Evolutionary conservation across 2,329 filamentous ascomycete genomes (phyloP).

Genomic region (Penicillium glabrum): DNA sequence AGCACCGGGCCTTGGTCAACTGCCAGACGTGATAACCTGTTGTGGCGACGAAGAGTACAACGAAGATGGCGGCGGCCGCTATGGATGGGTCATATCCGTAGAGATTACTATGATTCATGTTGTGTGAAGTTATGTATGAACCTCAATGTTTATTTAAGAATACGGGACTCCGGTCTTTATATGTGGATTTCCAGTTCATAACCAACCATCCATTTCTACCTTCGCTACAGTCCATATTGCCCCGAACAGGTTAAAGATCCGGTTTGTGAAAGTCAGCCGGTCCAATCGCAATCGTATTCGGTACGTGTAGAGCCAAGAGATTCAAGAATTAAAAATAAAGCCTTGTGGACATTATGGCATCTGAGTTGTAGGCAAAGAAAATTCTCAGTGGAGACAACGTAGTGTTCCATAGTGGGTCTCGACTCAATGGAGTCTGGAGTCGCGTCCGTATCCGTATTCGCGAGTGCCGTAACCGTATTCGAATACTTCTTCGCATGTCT

Average conservation of each 20-base stretch:
- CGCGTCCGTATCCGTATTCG: slow-evolving; percentile 17
- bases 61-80: slow-evolving; percentile 48
- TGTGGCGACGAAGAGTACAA: slow-evolving; percentile 45
- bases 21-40: slow-evolving; percentile 45
- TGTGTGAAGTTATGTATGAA: background rate
- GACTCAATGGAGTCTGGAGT: background rate
- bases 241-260: background rate
- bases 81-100: slow-evolving; percentile 48
- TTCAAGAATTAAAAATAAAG: too few relatives aligned
- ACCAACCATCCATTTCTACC: background rate
- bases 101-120: slow-evolving; percentile 20
- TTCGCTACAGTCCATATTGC: background rate
- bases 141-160: too few relatives aligned
- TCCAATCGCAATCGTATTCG: background rate
- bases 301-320: background rate
- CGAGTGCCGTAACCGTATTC: slow-evolving; percentile 10
- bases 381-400: background rate
- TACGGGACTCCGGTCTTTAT: background rate
- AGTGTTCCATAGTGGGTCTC: too few relatives aligned
- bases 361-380: background rate
- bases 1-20: slow-evolving; percentile 45
- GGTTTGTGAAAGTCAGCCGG: background rate
- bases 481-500: slow-evolving; percentile 4
- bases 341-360: too few relatives aligned
- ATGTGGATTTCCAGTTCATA: background rate